Evolutionary conservation across 2,329 filamentous ascomycete genomes (phyloP).

Genomic region (Simplicillium aogashimaense): DNA sequence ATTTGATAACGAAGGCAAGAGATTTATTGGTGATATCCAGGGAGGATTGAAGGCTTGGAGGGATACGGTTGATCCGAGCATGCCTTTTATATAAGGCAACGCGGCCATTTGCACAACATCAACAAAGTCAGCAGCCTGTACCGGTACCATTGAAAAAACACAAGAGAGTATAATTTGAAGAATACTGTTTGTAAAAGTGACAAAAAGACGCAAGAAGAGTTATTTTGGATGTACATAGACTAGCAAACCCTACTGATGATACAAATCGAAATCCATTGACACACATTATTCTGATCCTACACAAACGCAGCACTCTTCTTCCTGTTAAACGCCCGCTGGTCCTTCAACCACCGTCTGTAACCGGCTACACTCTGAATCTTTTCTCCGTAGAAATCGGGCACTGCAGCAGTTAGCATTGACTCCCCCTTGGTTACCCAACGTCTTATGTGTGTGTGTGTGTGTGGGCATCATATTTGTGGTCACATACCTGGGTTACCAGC

Average conservation of each 20-base stretch:
- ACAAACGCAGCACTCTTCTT: slow-evolving; percentile 68
- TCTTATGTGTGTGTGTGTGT: no score
- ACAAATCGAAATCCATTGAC: background rate
- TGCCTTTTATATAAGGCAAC: slow-evolving; percentile 46
- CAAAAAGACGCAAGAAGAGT: slow-evolving; percentile 15
- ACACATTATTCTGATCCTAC: slow-evolving; percentile 21
- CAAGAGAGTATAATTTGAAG: slow-evolving; percentile 2
- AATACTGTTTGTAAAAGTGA: no score
- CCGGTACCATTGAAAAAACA: no score
- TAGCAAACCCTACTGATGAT: background rate
- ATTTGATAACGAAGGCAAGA: slow-evolving; percentile 36
- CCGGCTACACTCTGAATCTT: slow-evolving; percentile 90
- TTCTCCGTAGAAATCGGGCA: slow-evolving; percentile 97
- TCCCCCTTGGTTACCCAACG: background rate
- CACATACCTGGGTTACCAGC: slow-evolving; percentile 70
- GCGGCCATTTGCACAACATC: no score
- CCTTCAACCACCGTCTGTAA: slow-evolving; percentile 93
- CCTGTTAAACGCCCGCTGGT: slow-evolving; percentile 93
- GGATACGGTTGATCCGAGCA: slow-evolving; percentile 48
- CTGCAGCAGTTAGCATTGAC: slow-evolving; percentile 25
- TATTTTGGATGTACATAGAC: slow-evolving; percentile 15
- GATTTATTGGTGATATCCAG: slow-evolving; percentile 57
- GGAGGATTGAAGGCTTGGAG: slow-evolving; percentile 70
- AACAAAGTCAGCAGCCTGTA: no score
- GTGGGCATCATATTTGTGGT: no score